These are phyloP conservation scores for Alternaria viburni DNA, from an alignment of 2,329 filamentous ascomycete genomes.

Conservation along the genomic window DNA sequence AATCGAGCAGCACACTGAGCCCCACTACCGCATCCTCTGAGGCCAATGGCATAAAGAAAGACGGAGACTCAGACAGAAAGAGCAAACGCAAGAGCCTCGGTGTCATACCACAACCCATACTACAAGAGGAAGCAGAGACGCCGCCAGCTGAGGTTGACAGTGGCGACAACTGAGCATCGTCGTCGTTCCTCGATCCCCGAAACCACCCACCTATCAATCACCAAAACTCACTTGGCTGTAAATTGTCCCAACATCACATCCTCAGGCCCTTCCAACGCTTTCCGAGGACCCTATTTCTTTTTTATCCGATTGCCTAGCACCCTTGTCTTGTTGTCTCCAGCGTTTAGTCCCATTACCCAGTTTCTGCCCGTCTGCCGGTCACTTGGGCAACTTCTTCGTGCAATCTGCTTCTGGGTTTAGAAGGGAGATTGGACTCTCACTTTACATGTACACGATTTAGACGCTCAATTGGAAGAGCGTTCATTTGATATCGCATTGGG, in stretches of 20 bases:
- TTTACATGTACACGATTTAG: conserved; percentile 10
- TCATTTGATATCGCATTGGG: conserved; percentile 3
- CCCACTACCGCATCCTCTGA: conserved; percentile 25
- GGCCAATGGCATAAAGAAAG: conserved; percentile 32
- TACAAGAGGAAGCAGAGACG: conserved; percentile 35
- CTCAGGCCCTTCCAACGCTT: background rate
- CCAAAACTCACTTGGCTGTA: conserved; percentile 24
- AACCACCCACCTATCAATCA: background rate
- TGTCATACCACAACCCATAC: conserved; percentile 31
- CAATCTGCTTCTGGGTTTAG: conserved; percentile 6
- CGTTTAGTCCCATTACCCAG: conserved; percentile 8
- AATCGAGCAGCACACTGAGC: conserved; percentile 18
- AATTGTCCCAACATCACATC: conserved; percentile 20
- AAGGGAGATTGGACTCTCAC: background rate
- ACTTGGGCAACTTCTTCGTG: conserved; percentile 15
- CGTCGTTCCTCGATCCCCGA: background rate
- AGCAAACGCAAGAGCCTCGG: conserved; percentile 41
- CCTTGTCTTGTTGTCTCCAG: conserved; percentile 10
- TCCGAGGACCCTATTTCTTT: conserved; percentile 12
- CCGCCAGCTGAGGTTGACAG: conserved; percentile 30
- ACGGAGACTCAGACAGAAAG: conserved; percentile 40
- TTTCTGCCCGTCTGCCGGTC: conserved; percentile 15
- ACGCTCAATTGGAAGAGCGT: conserved; percentile 7
- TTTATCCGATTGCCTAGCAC: conserved; percentile 9
- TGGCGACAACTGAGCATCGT: conserved; percentile 9